Evolutionary conservation across 2,329 filamentous ascomycete species (phyloP).

Genomic region (Chaetomium sp.): DNA sequence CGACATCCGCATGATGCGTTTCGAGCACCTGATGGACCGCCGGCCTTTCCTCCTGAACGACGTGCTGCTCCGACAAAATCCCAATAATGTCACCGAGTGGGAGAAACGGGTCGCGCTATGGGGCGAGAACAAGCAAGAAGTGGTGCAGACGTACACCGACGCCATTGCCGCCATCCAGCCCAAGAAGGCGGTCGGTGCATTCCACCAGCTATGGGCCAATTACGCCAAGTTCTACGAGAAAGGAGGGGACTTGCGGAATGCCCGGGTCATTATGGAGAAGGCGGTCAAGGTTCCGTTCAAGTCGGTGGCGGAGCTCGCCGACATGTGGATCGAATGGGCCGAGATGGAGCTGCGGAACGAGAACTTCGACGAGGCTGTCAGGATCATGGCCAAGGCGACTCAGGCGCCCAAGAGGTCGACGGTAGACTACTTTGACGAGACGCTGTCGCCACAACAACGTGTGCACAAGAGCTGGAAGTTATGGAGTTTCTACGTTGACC

Average conservation of each 20-base stretch:
- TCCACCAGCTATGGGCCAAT: conserved; percentile 93
- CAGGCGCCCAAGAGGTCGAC: conserved; percentile 96
- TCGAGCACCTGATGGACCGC: conserved; percentile 97
- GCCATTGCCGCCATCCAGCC: conserved; percentile 92
- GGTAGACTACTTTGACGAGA: conserved; percentile 99
- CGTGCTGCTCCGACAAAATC: conserved; percentile 91
- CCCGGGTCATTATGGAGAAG: conserved; percentile 94
- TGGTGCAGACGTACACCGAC: conserved; percentile 91
- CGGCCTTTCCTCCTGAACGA: conserved; percentile 96
- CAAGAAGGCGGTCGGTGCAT: conserved; percentile 90
- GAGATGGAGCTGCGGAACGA: conserved; percentile 96
- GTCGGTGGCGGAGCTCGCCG: conserved; percentile 92
- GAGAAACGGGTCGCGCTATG: conserved; percentile 94
- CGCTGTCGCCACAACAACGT: conserved; percentile 87
- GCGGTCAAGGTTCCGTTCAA: conserved; percentile 98
- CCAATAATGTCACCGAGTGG: conserved; percentile 95
- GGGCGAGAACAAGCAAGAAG: conserved; percentile 88
- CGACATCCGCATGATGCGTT: conserved; percentile 95
- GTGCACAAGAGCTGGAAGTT: conserved; percentile 99
- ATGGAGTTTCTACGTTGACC: conserved; percentile 98
- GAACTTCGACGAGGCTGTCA: conserved; percentile 91
- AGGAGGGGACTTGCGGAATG: conserved; percentile 79
- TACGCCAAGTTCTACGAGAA: conserved; percentile 97
- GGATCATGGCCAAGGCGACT: conserved; percentile 95
- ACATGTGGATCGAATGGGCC: conserved; percentile 99